A percentile compares a stretch with the other conserved stretches of the same genome.
Evolutionary conservation across 257 asterid genomes (phyloP).

Genomic region (Avicennia marina): DNA sequence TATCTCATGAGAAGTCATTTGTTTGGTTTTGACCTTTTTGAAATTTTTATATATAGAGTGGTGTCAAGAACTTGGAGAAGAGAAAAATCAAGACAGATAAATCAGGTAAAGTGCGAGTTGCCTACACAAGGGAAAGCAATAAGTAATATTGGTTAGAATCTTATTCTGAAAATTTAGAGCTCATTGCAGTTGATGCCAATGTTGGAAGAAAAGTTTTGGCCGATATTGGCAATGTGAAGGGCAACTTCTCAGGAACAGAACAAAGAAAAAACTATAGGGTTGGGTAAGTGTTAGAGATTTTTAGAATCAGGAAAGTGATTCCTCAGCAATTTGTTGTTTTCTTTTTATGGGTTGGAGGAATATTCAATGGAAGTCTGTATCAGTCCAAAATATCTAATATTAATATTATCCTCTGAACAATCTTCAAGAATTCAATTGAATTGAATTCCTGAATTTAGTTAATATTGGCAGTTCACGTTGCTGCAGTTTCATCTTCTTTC

Average conservation of each 20-base stretch:
- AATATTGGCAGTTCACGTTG: constrained; percentile 9
- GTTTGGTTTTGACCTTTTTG: constrained; percentile 10
- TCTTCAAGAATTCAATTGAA: constrained; percentile 5
- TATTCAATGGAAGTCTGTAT: background rate
- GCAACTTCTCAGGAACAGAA: constrained; percentile 35
- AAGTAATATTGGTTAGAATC: constrained; percentile 1
- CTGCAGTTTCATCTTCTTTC: background rate
- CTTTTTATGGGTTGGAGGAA: background rate
- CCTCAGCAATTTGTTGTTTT: background rate
- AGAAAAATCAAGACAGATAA: constrained; percentile 32
- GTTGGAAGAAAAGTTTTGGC: constrained; percentile 63
- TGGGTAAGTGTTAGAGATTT: constrained; percentile 39
- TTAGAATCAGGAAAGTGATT: background rate
- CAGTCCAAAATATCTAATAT: background rate
- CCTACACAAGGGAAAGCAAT: background rate
- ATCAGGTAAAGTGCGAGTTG: constrained; percentile 42
- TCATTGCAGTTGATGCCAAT: constrained; percentile 42
- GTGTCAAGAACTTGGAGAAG: constrained; percentile 39
- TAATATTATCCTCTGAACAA: background rate
- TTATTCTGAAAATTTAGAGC: constrained; percentile 15
- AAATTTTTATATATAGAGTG: constrained; percentile 36
- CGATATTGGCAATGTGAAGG: constrained; percentile 70
- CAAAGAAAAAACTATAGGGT: constrained; percentile 30
- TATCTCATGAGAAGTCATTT: background rate
- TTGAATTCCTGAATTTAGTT: constrained; percentile 3